Conservation (phyloP, 1,284 basidiomycete genomes). For the Boletus semigastroideus region DNA sequence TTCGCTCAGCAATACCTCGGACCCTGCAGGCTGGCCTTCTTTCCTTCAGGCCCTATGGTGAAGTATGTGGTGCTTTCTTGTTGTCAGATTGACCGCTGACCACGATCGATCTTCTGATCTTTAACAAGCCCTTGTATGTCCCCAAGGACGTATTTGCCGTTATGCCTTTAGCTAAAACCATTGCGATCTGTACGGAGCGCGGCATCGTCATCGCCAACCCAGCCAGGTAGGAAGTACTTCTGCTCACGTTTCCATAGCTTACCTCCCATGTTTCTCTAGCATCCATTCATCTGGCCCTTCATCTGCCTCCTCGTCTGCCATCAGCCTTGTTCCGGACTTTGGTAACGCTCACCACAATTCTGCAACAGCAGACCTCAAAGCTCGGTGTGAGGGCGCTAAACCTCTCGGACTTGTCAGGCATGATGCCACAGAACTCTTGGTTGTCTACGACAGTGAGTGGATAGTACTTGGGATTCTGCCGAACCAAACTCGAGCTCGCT, state of each 20-base stretch:
- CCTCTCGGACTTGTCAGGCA: slow-evolving; percentile 66
- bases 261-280: slow-evolving; percentile 29
- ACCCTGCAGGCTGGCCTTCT: slow-evolving; percentile 24
- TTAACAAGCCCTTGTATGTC: slow-evolving; percentile 58
- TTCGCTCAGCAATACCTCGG: slow-evolving; percentile 35
- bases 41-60: slow-evolving; percentile 60
- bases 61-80: slow-evolving; percentile 42
- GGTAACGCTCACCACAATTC: slow-evolving; percentile 40
- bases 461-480: background rate
- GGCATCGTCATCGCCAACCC: slow-evolving; percentile 66
- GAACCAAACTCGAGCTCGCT: background rate
- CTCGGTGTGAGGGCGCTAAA: slow-evolving; percentile 55
- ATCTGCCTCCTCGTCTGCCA: slow-evolving; percentile 32
- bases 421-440: slow-evolving; percentile 57
- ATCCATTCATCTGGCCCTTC: slow-evolving; percentile 33
- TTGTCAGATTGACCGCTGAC: background rate
- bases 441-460: slow-evolving; percentile 68
- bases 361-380: slow-evolving; percentile 54
- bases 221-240: slow-evolving; percentile 46
- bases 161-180: slow-evolving; percentile 54
- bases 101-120: slow-evolving; percentile 1
- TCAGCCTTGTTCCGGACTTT: slow-evolving; percentile 63
- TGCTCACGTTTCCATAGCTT: background rate
- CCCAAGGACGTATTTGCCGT: slow-evolving; percentile 66
- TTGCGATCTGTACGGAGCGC: slow-evolving; percentile 63